These are phyloP conservation scores for Carex scoparia DNA, from an alignment of 176 grass and related monocot genomes.

Conservation along the genomic window DNA sequence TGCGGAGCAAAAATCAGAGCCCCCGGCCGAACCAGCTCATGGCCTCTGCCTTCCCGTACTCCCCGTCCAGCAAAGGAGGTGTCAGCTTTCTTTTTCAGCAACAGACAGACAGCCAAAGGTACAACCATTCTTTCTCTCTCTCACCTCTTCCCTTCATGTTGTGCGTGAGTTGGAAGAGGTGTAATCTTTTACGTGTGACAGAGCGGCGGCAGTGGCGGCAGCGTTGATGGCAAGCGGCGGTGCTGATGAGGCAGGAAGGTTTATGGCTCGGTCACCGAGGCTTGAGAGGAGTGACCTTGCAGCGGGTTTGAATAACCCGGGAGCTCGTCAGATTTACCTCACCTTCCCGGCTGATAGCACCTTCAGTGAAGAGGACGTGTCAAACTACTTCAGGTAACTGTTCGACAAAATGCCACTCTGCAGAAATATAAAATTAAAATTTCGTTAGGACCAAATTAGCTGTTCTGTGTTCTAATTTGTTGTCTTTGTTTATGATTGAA, in stretches of 20 bases:
- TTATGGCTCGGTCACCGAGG: conserved; percentile 40
- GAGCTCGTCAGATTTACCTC: conserved; percentile 74
- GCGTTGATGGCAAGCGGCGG: conserved; percentile 34
- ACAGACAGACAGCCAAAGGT: conserved; percentile 63
- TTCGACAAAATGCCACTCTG: conserved; percentile 23
- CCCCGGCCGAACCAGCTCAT: conserved; percentile 38
- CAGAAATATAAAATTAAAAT: neutral
- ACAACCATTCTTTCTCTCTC: neutral
- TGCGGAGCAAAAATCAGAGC: conserved; percentile 42
- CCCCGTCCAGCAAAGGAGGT: conserved; percentile 30
- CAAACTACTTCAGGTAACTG: conserved; percentile 81
- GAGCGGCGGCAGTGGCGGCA: conserved; percentile 37
- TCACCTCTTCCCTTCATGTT: neutral
- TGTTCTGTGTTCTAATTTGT: neutral
- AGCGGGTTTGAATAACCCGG: conserved; percentile 29
- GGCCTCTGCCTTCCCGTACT: conserved; percentile 61
- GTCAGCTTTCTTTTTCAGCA: conserved; percentile 48
- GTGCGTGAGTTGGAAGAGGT: neutral
- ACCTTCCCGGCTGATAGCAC: conserved; percentile 84
- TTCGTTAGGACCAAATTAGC: neutral
- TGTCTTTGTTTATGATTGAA: conserved; percentile 26
- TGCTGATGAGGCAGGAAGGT: conserved; percentile 50
- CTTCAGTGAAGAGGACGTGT: conserved; percentile 77
- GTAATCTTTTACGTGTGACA: conserved; percentile 13
- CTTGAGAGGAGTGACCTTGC: conserved; percentile 48